phyloP scores from a whole-genome alignment of 164 flowering plant genomes.

The Malania oleifera region DNA sequence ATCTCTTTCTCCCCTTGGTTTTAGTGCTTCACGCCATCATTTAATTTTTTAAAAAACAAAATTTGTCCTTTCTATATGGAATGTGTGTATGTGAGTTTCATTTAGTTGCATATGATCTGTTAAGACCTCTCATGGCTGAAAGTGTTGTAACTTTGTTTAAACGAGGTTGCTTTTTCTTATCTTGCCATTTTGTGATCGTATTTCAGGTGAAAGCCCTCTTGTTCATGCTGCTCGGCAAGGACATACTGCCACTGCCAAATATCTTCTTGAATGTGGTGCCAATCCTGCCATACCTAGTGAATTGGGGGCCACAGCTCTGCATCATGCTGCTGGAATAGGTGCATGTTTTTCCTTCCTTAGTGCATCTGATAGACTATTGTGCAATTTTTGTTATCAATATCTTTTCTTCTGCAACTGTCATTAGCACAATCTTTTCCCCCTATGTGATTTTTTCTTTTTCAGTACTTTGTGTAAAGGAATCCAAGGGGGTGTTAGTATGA shows the following conservation, averaged over 20 bases:
- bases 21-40: too few relatives aligned
- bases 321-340: constrained; percentile 94
- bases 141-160: neutral
- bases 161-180: neutral
- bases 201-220: constrained; percentile 89
- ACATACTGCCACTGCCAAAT: constrained; percentile 60
- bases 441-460: too few relatives aligned
- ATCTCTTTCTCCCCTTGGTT: too few relatives aligned
- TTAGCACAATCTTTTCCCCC: too few relatives aligned
- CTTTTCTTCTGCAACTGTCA: too few relatives aligned
- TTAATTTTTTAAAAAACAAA: too few relatives aligned
- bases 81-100: too few relatives aligned
- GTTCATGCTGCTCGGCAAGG: constrained; percentile 90
- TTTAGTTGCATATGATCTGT: too few relatives aligned
- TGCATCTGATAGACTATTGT: neutral
- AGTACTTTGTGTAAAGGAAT: too few relatives aligned
- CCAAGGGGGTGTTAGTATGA: too few relatives aligned
- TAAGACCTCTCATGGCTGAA: too few relatives aligned
- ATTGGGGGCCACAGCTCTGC: constrained; percentile 84
- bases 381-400: neutral
- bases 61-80: too few relatives aligned
- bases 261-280: constrained; percentile 79
- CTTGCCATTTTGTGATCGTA: neutral
- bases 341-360: neutral
- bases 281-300: constrained; percentile 66